Evolutionary conservation across 1,284 basidiomycete species (phyloP), one percentile per base, ranked within the genome.

Genomic region (Puccinia horiana): DNA sequence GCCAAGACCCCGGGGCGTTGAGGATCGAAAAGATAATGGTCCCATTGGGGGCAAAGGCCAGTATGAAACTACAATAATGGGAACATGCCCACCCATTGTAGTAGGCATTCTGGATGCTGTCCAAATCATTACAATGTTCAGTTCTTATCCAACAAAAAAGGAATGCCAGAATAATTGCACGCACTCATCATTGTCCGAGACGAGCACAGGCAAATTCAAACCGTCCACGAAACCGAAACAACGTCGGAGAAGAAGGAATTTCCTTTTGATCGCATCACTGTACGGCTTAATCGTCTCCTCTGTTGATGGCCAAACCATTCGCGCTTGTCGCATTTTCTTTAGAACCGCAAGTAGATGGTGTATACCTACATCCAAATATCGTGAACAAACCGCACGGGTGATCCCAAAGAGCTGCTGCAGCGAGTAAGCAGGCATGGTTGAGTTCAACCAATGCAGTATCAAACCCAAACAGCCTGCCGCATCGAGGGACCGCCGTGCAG

Each of bases 21-120:
- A 88, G 63, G 9, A 84, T 83, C 12, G 82, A 84, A 16, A 83
- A 85, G 84, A 89, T 88, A 20, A 89, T 87, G 8, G 63, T 8
- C 23, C 32, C 61, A 37, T 63, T 29, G 29, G 61, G 61, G 9
- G 61, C 61, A 63, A 63, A 63, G 12, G 35, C 61, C 6, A 16
- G 23, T 63, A 14, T 29, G 32, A n/a, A n/a, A n/a, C n/a, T n/a
- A n/a, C n/a, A n/a, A n/a, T n/a, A n/a, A n/a, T n/a, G n/a, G n/a
- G n/a, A n/a, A n/a, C n/a, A n/a, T n/a, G n/a, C n/a, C n/a, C n/a
- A n/a, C n/a, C n/a, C n/a, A n/a, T n/a, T n/a, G n/a, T 63, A 63
- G 35, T 63, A 29, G 9, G 61, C 61, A 63, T 12, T 63, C 32
- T 63, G 61, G 32, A 63, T 54, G 20, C 52, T 54, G 16, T 47